Percentiles rank a stretch among this genome's conserved stretches.
These are phyloP conservation scores for Papiliotrema terrestris DNA, from an alignment of 1,284 basidiomycete genomes.

Conservation along the genomic window DNA sequence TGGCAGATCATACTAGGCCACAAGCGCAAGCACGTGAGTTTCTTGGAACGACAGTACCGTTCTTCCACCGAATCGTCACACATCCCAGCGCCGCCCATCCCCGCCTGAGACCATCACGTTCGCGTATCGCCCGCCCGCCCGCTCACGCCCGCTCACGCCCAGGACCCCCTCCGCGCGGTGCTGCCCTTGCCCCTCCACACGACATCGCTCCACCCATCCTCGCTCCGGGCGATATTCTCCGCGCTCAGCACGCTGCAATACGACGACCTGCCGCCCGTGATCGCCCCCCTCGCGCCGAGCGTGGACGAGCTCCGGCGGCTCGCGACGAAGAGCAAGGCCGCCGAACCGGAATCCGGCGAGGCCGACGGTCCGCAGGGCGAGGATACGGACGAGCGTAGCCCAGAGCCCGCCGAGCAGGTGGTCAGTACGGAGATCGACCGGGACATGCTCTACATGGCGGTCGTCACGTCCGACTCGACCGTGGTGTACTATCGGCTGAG, in stretches of 20 bases:
- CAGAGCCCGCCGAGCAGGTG: background rate
- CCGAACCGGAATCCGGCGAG: background rate
- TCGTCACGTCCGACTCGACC: slow-evolving; percentile 45
- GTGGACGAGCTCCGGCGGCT: slow-evolving; percentile 17
- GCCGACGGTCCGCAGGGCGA: background rate
- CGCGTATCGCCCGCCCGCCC: background rate
- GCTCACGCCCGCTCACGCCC: background rate
- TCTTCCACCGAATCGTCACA: background rate
- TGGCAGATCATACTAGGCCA: slow-evolving; percentile 44
- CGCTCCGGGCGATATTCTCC: slow-evolving; percentile 37
- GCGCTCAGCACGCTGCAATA: slow-evolving; percentile 18
- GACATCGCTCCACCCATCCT: slow-evolving; percentile 37
- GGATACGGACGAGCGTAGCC: slow-evolving; percentile 1
- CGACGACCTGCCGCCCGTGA: slow-evolving; percentile 18
- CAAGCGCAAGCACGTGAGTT: slow-evolving; percentile 37
- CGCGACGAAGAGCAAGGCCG: background rate
- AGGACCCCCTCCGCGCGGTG: slow-evolving; percentile 46
- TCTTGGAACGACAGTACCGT: too few relatives aligned
- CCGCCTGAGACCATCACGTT: too few relatives aligned
- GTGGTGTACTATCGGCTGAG: slow-evolving; percentile 50
- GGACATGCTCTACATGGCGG: slow-evolving; percentile 47
- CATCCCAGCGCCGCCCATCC: background rate
- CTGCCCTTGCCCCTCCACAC: slow-evolving; percentile 45
- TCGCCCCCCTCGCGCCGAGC: slow-evolving; percentile 27
- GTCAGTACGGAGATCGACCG: slow-evolving; percentile 26